A percentile compares a stretch with the other conserved stretches of the same genome.
phyloP scores from a whole-genome alignment of 768 basidiomycete species.

The Chalciporus sphaerocephalus region DNA sequence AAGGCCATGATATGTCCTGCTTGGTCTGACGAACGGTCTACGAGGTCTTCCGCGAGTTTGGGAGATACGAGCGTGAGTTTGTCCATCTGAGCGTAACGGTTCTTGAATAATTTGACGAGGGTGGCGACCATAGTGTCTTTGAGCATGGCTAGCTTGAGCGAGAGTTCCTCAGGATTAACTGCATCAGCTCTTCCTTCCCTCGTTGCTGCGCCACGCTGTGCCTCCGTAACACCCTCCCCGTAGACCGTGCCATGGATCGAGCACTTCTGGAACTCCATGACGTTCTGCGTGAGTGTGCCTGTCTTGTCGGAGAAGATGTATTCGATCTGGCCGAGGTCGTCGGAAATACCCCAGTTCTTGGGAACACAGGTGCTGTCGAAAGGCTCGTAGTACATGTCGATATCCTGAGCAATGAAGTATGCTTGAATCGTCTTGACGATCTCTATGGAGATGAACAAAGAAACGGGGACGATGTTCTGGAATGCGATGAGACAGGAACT shows the following conservation, averaged over 20 bases:
- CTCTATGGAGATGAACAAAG: slow-evolving; percentile 95
- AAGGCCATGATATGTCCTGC: slow-evolving; percentile 70
- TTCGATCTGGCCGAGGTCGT: slow-evolving; percentile 98
- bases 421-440: slow-evolving; percentile 98
- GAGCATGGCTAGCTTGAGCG: slow-evolving; percentile 54
- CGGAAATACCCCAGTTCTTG: slow-evolving; percentile 98
- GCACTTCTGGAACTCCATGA: slow-evolving; percentile 98
- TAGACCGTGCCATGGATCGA: slow-evolving; percentile 80
- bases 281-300: slow-evolving; percentile 94
- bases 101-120: slow-evolving; percentile 81
- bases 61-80: slow-evolving; percentile 87
- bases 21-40: slow-evolving; percentile 56
- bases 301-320: slow-evolving; percentile 94
- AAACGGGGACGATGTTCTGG: slow-evolving; percentile 96
- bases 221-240: slow-evolving; percentile 94
- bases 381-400: slow-evolving; percentile 93
- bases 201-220: slow-evolving; percentile 86
- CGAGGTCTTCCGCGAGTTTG: slow-evolving; percentile 73
- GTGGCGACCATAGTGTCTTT: slow-evolving; percentile 73
- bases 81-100: slow-evolving; percentile 76
- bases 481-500: slow-evolving; percentile 93
- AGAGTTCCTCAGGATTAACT: slow-evolving; percentile 68
- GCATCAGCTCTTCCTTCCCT: slow-evolving; percentile 68
- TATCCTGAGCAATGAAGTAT: slow-evolving; percentile 91
- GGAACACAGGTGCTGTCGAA: slow-evolving; percentile 88